Conservation (phyloP, 306 rosid species). For the Cicer yamashitae region DNA sequence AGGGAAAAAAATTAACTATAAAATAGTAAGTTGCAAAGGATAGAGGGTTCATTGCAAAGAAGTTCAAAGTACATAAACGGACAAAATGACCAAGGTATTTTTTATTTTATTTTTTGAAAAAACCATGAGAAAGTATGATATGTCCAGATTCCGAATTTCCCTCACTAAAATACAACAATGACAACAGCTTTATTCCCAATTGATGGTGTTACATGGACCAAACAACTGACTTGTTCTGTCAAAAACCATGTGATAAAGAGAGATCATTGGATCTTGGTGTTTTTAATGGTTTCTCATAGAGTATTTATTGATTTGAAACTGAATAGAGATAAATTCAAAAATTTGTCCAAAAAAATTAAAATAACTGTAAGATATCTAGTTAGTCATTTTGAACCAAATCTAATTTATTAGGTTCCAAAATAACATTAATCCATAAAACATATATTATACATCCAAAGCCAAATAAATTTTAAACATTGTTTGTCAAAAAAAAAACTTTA, state of each 20-base stretch:
- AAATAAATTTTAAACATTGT: neutral
- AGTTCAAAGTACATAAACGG: constrained; percentile 7
- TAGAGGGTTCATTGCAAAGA: constrained; percentile 35
- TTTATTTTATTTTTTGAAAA: too few species aligned
- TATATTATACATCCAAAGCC: constrained; percentile 12
- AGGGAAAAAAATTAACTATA: neutral
- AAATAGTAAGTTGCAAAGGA: neutral
- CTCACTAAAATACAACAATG: neutral
- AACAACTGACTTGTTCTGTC: neutral
- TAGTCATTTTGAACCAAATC: constrained; percentile 26
- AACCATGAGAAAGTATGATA: neutral
- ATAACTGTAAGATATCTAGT: neutral
- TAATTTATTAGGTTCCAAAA: neutral
- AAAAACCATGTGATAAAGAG: neutral
- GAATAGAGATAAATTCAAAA: constrained; percentile 7
- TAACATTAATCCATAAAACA: neutral
- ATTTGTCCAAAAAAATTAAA: neutral
- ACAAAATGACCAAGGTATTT: constrained; percentile 2
- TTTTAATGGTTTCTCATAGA: constrained; percentile 14
- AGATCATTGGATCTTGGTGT: neutral
- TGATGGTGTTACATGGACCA: constrained; percentile 3
- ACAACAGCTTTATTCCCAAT: neutral
- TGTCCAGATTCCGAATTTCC: constrained; percentile 8
- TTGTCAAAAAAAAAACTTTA: too few species aligned
- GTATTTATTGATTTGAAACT: neutral